Conservation (phyloP, 768 basidiomycete species). For the Gloeopeniophorella convolvens region DNA sequence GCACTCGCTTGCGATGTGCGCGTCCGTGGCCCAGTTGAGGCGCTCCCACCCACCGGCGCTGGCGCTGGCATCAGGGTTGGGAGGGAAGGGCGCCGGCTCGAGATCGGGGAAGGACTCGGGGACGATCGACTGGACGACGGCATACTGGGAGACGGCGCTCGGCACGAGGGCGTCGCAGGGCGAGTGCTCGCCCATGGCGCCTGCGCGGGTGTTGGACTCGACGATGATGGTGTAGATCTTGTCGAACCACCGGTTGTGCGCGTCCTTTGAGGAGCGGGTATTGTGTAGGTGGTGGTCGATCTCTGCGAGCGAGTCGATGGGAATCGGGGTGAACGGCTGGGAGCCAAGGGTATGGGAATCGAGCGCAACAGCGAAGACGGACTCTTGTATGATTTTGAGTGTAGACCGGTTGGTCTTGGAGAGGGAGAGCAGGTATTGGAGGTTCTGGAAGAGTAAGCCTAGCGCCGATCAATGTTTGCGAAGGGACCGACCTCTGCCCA, state of each 20-base stretch:
- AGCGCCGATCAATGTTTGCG: not conserved
- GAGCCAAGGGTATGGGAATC: constrained; percentile 52
- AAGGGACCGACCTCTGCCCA: constrained; percentile 63
- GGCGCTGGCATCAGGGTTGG: constrained; percentile 10
- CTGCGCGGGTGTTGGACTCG: constrained; percentile 78
- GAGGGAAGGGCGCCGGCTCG: constrained; percentile 13
- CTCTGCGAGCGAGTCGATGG: constrained; percentile 24
- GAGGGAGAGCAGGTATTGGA: constrained; percentile 58
- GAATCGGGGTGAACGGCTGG: constrained; percentile 20
- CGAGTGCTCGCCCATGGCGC: constrained; percentile 87
- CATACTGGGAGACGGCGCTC: constrained; percentile 79
- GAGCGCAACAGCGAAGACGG: constrained; percentile 76
- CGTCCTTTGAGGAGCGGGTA: constrained; percentile 57
- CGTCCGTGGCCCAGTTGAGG: constrained; percentile 72
- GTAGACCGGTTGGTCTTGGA: constrained; percentile 57
- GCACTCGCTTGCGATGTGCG: constrained; percentile 49
- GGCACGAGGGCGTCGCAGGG: constrained; percentile 88
- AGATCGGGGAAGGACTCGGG: constrained; percentile 33
- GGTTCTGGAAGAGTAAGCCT: constrained; percentile 45
- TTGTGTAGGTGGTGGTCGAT: constrained; percentile 73
- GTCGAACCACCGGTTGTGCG: constrained; percentile 85
- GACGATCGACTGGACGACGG: constrained; percentile 63
- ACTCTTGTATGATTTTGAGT: constrained; percentile 60
- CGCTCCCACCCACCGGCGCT: constrained; percentile 42
- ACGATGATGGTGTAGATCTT: constrained; percentile 79